A percentile compares a stretch with the other conserved stretches of the same genome.
These are phyloP conservation scores for Plasmopara viticola DNA, from an alignment of 352 stramenopile species.

Conservation along the genomic window DNA sequence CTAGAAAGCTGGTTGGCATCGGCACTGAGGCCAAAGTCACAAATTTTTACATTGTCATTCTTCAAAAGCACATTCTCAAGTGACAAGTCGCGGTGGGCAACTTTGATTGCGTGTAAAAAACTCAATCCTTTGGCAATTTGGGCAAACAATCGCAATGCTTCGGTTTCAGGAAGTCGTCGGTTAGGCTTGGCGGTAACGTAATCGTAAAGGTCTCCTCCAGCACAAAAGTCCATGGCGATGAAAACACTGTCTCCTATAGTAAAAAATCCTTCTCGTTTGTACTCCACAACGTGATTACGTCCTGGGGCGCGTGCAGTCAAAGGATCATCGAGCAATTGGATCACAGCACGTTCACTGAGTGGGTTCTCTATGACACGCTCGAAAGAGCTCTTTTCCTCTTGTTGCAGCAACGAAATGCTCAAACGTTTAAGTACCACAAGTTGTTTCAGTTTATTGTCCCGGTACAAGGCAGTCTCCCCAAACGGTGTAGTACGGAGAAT, in stretches of 20 bases:
- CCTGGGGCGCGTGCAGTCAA: conserved; percentile 16
- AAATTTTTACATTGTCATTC: conserved; percentile 39
- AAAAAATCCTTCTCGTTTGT: conserved; percentile 41
- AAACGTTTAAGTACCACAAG: conserved; percentile 56
- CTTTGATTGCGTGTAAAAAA: conserved; percentile 42
- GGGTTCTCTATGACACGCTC: conserved; percentile 39
- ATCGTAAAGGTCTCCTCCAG: conserved; percentile 56
- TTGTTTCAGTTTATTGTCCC: conserved; percentile 31
- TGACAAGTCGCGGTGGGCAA: conserved; percentile 53
- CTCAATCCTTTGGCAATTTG: conserved; percentile 39
- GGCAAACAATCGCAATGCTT: conserved; percentile 32
- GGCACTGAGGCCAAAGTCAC: conserved; percentile 60
- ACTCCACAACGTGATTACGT: conserved; percentile 39
- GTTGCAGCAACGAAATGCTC: conserved; percentile 29
- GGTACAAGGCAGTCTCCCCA: conserved; percentile 50
- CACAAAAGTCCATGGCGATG: conserved; percentile 64
- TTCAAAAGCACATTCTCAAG: conserved; percentile 61
- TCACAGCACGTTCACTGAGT: conserved; percentile 43
- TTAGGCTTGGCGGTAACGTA: conserved; percentile 31
- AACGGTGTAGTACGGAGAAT: conserved; percentile 49
- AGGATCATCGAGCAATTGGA: conserved; percentile 35
- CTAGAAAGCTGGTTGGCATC: conserved; percentile 26
- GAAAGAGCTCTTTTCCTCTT: conserved; percentile 19
- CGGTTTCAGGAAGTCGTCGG: conserved; percentile 26
- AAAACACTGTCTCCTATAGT: conserved; percentile 35